Evolutionary conservation across 345 rosid genomes (phyloP).

Genomic region (Anacardium occidentale): DNA sequence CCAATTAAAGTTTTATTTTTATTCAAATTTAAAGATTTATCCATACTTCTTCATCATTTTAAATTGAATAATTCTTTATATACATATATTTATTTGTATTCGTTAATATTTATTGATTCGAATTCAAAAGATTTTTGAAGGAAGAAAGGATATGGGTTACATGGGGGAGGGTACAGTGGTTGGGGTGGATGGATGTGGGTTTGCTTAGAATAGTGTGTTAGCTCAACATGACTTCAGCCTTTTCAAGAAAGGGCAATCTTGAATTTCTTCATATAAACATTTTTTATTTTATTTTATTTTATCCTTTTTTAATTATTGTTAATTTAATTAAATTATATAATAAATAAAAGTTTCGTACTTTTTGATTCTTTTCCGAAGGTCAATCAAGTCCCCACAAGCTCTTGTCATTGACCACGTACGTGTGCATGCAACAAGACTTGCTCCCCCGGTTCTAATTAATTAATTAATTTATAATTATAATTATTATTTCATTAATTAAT

Average conservation of each 20-base stretch:
- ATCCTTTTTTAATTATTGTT: not conserved
- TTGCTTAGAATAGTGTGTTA: conserved; percentile 36
- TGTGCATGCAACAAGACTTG: conserved; percentile 35
- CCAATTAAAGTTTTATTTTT: no score
- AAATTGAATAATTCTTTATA: no score
- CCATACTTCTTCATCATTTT: no score
- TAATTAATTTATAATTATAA: not conserved
- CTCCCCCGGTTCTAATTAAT: no score
- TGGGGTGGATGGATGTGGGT: conserved; percentile 17
- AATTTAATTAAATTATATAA: not conserved
- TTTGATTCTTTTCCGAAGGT: conserved; percentile 11
- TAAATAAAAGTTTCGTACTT: not conserved
- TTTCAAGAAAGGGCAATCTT: conserved; percentile 43
- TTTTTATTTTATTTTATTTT: not conserved
- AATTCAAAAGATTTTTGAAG: no score
- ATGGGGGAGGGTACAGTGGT: conserved; percentile 36
- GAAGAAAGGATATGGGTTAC: not conserved
- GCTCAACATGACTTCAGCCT: conserved; percentile 26
- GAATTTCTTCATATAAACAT: conserved; percentile 21
- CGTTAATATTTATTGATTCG: no score
- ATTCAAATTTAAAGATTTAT: no score
- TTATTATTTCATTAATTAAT: not conserved
- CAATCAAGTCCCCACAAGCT: conserved; percentile 25
- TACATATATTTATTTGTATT: no score
- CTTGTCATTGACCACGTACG: conserved; percentile 26